Conservation (phyloP, 1,139 yeast species). For the Ogataea hybrid region DNA sequence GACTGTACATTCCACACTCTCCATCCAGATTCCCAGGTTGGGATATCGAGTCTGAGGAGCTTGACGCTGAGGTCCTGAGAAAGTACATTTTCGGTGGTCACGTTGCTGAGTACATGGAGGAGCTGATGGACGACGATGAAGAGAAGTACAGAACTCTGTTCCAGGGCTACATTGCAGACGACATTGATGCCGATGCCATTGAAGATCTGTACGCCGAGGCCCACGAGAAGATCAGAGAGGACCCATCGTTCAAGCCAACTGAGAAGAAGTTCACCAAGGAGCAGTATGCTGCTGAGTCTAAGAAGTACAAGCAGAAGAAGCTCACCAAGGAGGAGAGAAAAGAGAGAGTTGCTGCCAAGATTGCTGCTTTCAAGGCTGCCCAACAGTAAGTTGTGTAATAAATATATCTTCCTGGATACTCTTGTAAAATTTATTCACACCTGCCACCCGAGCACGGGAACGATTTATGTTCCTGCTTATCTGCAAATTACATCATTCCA, state of each 20-base stretch:
- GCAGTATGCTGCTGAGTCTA: constrained; percentile 96
- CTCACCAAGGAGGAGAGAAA: constrained; percentile 90
- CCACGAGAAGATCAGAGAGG: constrained; percentile 93
- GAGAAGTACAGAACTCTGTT: constrained; percentile 97
- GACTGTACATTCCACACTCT: constrained; percentile 98
- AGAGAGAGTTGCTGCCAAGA: constrained; percentile 87
- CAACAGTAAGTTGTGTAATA: constrained; percentile 36
- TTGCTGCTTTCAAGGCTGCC: constrained; percentile 74
- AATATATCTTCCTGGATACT: not conserved
- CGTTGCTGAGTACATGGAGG: constrained; percentile 99
- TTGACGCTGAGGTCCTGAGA: constrained; percentile 97
- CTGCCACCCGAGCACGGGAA: not conserved
- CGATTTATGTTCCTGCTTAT: not conserved
- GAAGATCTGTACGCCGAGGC: constrained; percentile 96
- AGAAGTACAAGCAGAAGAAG: constrained; percentile 86
- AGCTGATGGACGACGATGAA: constrained; percentile 99
- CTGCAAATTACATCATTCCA: not conserved
- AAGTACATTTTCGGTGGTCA: constrained; percentile 99
- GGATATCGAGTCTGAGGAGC: constrained; percentile 98
- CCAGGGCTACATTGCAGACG: constrained; percentile 96
- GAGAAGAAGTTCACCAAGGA: constrained; percentile 96
- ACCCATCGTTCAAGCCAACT: constrained; percentile 89
- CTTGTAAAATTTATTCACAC: not conserved
- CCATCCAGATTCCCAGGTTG: constrained; percentile 99
- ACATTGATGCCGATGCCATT: constrained; percentile 92